Percentiles rank a stretch among this genome's conserved stretches.
Evolutionary conservation across 805 yeast species (phyloP).

Genomic region (Pichia thaimueangensis): DNA sequence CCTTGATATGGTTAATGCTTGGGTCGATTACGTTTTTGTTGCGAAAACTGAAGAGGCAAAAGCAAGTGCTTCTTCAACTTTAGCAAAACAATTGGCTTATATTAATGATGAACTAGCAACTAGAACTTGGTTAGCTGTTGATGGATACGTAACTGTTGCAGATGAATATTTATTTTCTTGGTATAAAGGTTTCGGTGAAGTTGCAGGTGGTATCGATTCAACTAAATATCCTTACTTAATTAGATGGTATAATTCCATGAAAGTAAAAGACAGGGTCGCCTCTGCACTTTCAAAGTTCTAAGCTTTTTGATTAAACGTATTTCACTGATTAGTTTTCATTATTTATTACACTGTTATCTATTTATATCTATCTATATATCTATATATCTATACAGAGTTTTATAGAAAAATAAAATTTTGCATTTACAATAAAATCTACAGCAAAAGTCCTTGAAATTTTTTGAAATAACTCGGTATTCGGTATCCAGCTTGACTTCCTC

Average conservation of each 20-base stretch:
- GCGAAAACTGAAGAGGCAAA: conserved; percentile 11
- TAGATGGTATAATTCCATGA: conserved; percentile 1
- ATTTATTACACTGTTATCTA: no score
- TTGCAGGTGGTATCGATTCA: conserved; percentile 1
- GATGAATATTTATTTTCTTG: conserved; percentile 9
- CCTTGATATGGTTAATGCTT: conserved; percentile 36
- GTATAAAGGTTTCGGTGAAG: conserved; percentile 1
- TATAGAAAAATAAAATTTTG: no score
- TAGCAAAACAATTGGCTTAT: neutral
- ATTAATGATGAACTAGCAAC: conserved; percentile 7
- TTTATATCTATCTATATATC: neutral
- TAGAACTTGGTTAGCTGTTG: conserved; percentile 5
- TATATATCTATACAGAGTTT: neutral
- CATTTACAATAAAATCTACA: no score
- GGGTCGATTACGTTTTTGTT: neutral
- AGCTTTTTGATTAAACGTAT: no score
- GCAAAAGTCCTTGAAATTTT: no score
- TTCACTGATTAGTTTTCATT: neutral
- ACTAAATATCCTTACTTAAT: conserved; percentile 1
- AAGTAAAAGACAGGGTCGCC: conserved; percentile 1
- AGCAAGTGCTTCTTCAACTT: neutral
- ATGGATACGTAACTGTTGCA: conserved; percentile 3
- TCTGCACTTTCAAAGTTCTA: neutral
- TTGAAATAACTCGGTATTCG: no score
- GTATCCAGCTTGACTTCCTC: no score